Base-by-base conservation (phyloP, 2,329 filamentous ascomycete species). In the Xylariaceae sp. region DNA sequence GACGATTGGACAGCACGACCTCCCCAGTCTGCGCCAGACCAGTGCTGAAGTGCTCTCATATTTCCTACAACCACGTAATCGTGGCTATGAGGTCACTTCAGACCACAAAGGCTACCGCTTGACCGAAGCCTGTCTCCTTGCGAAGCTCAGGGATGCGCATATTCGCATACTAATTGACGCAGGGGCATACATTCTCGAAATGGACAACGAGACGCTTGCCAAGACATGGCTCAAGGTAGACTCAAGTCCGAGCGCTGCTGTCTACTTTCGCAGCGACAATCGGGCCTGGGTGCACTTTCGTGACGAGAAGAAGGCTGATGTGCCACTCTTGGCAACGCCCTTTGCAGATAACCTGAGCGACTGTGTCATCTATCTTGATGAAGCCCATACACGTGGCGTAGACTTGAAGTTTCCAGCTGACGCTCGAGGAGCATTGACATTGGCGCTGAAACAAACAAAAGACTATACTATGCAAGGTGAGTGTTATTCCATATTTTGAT, bases 111-210 rank as follows among this genome's bases (percentile, higher is more conserved):
- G 69, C 0, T 71, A 61, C 2, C 77, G 77, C 0, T 68, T 80
- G 30, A 74, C 74, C 0, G 83, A 85, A 56, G n/a, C 65, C 0
- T 69, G 71, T 0, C 68, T 88, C 0, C 69, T 87, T 0, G 1
- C 50, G 0, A 71, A 69, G 9, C 7, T 65, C 6, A 50, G 39
- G 15, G n/a, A 3, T 2, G 55, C 58, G 1, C 35, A n/a, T 1
- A 56, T 62, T 49, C 55, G 56, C 4, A 74, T 88, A 0, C 72
- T 89, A 0, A 84, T 88, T 0, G 86, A 88, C 65, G 82, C 82
- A 0, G 86, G 86, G 0, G 85, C 86, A 0, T 80, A 84, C 11
- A 81, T 88, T n/a, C 67, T 88, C 0, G 86, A 88, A 65, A 81
- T 84, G 74, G 74, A 78, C 59, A 88, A 85, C 64, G 49, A 69